Evolutionary conservation across 2,329 filamentous ascomycete genomes (phyloP), one percentile per base, ranked within the genome.

Genomic region (Fonsecaea multimorphosa): DNA sequence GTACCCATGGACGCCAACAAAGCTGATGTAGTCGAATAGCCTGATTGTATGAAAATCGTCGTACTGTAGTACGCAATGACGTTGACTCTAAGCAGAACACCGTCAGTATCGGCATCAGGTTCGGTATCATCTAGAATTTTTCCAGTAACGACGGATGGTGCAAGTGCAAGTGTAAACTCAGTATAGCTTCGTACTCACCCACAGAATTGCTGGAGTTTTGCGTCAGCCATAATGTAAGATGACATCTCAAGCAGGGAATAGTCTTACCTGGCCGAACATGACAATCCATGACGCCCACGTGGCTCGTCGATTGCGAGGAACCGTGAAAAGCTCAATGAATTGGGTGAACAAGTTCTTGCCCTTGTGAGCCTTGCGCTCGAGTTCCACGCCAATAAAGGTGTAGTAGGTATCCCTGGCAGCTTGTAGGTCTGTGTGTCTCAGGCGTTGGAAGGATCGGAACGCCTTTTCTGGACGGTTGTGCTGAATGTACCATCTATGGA

Each of bases 1-100:
- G 86, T 89, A 0, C 87, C 87, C 66, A 89, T 82, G 0, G 86
- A 89, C 0, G 86, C 86, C 5, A 82, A 77, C 1, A 90, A 80
- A 0, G 88, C 86, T 4, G 76, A 75, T 3, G 83, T 79, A 29
- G 82, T 78, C 9, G 76, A 76, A 63, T 87, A 85, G 0, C 84
- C 80, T n/a, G 38, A 40, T 2, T 84, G 84, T 1, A 82, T 72
- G 74, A 90, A 90, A 62, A 90, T 87, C 0, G 86, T 86, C 0
- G 83, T 85, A 71, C 88, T 89, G 72, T 87, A 88, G 72, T 87
- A 88, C 2, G 86, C 84, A 38, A 87, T 86, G 14, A 86, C 81
- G 52, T 87, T 87, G 46, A 86, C 78, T 3, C 29, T 8, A 31
- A 3, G 8, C 8, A 31, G 29, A 31, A 31, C 3, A 31, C 29